These are phyloP conservation scores for Deinandra increscens DNA, from an alignment of 129 eudicot genomes.

Conservation along the genomic window DNA sequence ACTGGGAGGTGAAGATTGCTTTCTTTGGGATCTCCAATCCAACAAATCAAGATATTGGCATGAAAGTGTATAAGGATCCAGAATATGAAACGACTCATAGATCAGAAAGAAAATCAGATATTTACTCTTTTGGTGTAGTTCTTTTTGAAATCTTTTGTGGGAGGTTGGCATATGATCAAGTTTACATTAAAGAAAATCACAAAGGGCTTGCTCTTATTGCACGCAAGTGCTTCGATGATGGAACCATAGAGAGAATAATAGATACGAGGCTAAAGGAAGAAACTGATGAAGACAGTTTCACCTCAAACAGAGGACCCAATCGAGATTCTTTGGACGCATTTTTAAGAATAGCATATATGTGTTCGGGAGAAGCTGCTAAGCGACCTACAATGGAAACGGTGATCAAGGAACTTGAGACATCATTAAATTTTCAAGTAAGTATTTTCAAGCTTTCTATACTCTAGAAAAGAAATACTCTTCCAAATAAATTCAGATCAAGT, in stretches of 20 bases:
- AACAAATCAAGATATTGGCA: background rate
- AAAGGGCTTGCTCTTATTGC: constrained; percentile 13
- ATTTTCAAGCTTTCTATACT: too few relatives aligned
- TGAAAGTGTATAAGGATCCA: constrained; percentile 7
- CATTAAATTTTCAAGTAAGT: background rate
- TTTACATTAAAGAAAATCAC: background rate
- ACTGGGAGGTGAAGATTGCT: constrained; percentile 5
- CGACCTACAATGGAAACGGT: background rate
- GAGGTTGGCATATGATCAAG: background rate
- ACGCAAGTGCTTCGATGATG: background rate
- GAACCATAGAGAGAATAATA: background rate
- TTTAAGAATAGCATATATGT: background rate
- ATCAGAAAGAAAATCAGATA: background rate
- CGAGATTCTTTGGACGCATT: background rate
- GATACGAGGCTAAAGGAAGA: background rate
- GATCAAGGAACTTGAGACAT: background rate
- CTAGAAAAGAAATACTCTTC: too few relatives aligned
- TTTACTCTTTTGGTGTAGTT: constrained; percentile 5
- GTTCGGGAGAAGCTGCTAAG: background rate
- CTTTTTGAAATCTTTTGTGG: constrained; percentile 13
- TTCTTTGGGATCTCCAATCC: constrained; percentile 7
- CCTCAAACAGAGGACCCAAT: background rate
- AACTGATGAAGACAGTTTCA: background rate
- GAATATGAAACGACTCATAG: background rate
- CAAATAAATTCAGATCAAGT: too few relatives aligned